Evolutionary conservation across 2,329 filamentous ascomycete species (phyloP), one percentile per base, ranked within the genome.

Genomic region (Alternaria ventricosa): DNA sequence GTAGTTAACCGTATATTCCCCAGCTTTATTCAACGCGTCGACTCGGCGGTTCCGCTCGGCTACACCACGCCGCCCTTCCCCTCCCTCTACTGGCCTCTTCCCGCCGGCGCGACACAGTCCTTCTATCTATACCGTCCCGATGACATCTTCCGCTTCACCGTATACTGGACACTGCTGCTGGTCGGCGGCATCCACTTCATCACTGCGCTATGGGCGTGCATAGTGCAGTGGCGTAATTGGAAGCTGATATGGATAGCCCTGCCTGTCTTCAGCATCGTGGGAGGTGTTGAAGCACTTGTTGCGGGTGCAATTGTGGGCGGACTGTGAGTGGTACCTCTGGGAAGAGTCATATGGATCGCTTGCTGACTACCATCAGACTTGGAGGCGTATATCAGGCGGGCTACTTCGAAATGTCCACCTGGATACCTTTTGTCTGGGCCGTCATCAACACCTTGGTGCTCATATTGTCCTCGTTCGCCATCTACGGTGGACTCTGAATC

Each of bases 371-470:
- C 3, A 4, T 47, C 57, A 94, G 92, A 53, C 83, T 96, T 20
- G 93, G 92, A 12, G 92, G 90, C 9, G 88, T 95, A 36, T 97
- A 97, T 76, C 87, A 89, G 71, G 87, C 91, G 3, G 94, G 93
- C 46, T 93, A 91, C 80, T 97, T 95, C 77, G 86, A 89, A 73
- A 96, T 97, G 93, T 95, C 93, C 49, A 97, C 94, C 0, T 97
- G 94, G 94, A 92, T 97, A 55, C 94, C 94, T 0, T 91, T 96
- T 74, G 87, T 94, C 22, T 97, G 94, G 94, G 92, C 89, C 1
- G 86, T 92, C 75, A 91, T 95, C 78, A 97, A 93, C 78, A 89
- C 95, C 10, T 79, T 97, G 50, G 87, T 96, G 28, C 83, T 97
- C 49, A 89, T 97, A 54, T 84, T 97, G 66, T 96, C 93, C 6